Evolutionary conservation across 257 asterid species (phyloP), one percentile per base, ranked within the genome.

Genomic region (Jacaranda copaia): DNA sequence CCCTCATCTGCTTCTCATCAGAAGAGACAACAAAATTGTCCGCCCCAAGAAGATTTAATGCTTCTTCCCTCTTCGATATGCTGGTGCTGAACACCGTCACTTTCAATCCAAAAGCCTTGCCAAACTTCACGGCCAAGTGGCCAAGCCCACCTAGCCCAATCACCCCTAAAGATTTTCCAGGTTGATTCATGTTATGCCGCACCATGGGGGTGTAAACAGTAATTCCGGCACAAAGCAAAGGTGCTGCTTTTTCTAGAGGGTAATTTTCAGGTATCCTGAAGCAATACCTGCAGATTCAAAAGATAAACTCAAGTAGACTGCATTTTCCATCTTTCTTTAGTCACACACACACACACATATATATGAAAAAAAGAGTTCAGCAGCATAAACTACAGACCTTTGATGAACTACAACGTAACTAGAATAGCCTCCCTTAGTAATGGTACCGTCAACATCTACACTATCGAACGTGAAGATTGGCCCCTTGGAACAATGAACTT

Each of bases 131-230:
- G 0, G 99, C 99, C 77, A 95, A 77, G 85, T 95, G 99, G 15
- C 99, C 99, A 5, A 95, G 94, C 12, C 99, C 99, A 61, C 99
- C 99, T 15, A 95, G 85, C 51, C 99, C 99, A 45, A 95, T 79
- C 59, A 95, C 92, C 57, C 99, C 99, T 69, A 95, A 77, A 18
- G 97, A 89, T 72, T 95, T 95, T 8, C 97, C 99, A 0, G 96
- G 89, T 73, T 87, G 97, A 62, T 93, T 91, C 98, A 95, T 95
- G 81, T 85, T 87, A 74, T 92, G 93, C 65, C 89, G 77, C 52
- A 91, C 76, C 98, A 95, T 95, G 18, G 99, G 99, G 68, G 93
- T 69, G 81, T 88, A 95, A 49, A 91, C 97, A 10, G 98, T 95
- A 70, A 95, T 93, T 60, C 99, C 99, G 70, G 99, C 99, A 81